Conservation (phyloP, 129 eudicot species). For the Cynara cardunculus region DNA sequence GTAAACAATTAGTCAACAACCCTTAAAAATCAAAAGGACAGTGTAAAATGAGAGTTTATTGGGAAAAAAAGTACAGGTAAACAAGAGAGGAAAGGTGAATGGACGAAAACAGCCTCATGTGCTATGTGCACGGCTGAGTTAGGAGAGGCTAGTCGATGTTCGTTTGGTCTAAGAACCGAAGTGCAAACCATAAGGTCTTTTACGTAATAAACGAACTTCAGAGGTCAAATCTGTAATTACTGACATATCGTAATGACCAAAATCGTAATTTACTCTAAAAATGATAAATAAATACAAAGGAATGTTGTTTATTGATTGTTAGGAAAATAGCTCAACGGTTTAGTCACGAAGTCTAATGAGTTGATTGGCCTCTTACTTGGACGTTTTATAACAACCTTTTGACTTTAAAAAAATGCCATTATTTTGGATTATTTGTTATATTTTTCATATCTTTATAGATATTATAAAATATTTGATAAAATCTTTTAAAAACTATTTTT, state of each 20-base stretch:
- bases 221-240: not conserved
- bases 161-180: not conserved
- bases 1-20: no score
- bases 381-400: not conserved
- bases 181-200: not conserved
- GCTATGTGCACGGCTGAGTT: not conserved
- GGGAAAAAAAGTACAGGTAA: no score
- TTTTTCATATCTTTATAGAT: not conserved
- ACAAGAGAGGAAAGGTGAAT: no score
- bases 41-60: no score
- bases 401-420: not conserved
- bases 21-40: no score
- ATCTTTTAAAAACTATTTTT: no score
- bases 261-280: not conserved
- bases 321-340: constrained; percentile 23
- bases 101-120: no score
- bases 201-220: not conserved
- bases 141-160: not conserved
- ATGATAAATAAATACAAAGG: not conserved
- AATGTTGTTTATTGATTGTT: constrained; percentile 2
- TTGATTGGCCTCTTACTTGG: constrained; percentile 7
- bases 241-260: not conserved
- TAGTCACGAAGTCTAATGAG: constrained; percentile 15
- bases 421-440: not conserved
- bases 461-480: no score